Evolutionary conservation across 352 stramenopile species (phyloP).

Genomic region (Globisporangium viniferum): DNA sequence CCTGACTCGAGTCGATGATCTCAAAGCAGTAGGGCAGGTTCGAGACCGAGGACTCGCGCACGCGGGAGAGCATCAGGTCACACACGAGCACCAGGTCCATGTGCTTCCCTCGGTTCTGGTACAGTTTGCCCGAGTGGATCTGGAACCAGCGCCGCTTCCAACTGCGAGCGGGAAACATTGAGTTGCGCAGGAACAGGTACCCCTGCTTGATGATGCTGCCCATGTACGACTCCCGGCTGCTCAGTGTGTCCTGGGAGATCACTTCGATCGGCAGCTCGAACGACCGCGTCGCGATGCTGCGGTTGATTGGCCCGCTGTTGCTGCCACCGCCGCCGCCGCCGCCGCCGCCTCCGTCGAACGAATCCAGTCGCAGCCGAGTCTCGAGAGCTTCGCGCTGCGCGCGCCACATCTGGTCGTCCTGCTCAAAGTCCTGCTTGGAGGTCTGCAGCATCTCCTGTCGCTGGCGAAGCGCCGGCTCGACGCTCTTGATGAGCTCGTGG

Average conservation of each 20-base stretch:
- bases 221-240: conserved; percentile 35
- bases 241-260: conserved; percentile 64
- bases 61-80: conserved; percentile 77
- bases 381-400: conserved; percentile 67
- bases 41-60: conserved; percentile 51
- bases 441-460: conserved; percentile 71
- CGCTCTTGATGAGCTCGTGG: conserved; percentile 74
- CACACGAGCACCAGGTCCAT: conserved; percentile 77
- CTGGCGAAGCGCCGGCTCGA: conserved; percentile 62
- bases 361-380: conserved; percentile 44
- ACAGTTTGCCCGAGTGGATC: conserved; percentile 84
- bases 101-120: conserved; percentile 76
- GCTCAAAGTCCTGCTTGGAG: conserved; percentile 60
- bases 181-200: conserved; percentile 84
- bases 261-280: conserved; percentile 78
- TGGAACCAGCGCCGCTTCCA: conserved; percentile 89
- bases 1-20: conserved; percentile 77
- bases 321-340: background rate
- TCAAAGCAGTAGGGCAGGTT: conserved; percentile 78
- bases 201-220: conserved; percentile 67
- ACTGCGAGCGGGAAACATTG: conserved; percentile 75
- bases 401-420: conserved; percentile 75
- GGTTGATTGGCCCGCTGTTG: background rate
- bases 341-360: conserved; percentile 25
- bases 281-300: conserved; percentile 24